Conservation (phyloP, 108 stramenopile genomes). For the Mayamaea pseudoterrestris region DNA sequence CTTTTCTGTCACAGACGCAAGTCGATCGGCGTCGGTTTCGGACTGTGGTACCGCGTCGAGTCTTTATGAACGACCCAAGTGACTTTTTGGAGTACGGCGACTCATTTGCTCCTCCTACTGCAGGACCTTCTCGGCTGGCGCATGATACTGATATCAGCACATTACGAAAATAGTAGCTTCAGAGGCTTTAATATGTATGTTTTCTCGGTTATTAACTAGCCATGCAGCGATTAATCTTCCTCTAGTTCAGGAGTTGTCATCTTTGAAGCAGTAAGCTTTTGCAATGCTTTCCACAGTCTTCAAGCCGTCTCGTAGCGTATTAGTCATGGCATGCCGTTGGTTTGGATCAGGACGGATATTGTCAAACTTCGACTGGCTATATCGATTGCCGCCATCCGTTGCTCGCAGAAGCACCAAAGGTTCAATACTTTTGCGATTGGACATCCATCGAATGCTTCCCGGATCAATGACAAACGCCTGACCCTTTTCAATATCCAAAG, state of each 20-base stretch:
- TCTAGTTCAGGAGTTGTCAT: too few relatives aligned
- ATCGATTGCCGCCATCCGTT: constrained; percentile 1
- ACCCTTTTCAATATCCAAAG: neutral
- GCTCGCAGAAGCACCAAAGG: constrained; percentile 3
- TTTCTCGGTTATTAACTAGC: too few relatives aligned
- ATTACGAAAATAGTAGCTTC: too few relatives aligned
- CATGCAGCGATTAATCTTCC: too few relatives aligned
- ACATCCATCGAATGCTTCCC: constrained; percentile 2
- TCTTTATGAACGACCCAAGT: neutral
- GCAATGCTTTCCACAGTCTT: too few relatives aligned
- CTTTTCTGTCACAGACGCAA: too few relatives aligned
- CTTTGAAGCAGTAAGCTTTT: too few relatives aligned
- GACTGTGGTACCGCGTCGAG: constrained; percentile 5
- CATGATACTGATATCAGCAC: neutral
- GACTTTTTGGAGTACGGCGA: constrained; percentile 1
- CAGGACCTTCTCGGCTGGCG: neutral
- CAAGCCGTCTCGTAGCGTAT: too few relatives aligned
- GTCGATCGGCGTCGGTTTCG: constrained; percentile 3
- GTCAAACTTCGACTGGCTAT: neutral
- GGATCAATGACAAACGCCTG: constrained; percentile 8
- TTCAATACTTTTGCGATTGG: constrained; percentile 1
- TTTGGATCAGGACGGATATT: constrained; percentile 2
- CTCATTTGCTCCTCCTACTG: neutral
- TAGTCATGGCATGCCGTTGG: too few relatives aligned
- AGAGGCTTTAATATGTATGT: too few relatives aligned